These are phyloP conservation scores for Colletotrichum tamarilloi DNA, from an alignment of 2,329 filamentous ascomycete species.

Conservation along the genomic window DNA sequence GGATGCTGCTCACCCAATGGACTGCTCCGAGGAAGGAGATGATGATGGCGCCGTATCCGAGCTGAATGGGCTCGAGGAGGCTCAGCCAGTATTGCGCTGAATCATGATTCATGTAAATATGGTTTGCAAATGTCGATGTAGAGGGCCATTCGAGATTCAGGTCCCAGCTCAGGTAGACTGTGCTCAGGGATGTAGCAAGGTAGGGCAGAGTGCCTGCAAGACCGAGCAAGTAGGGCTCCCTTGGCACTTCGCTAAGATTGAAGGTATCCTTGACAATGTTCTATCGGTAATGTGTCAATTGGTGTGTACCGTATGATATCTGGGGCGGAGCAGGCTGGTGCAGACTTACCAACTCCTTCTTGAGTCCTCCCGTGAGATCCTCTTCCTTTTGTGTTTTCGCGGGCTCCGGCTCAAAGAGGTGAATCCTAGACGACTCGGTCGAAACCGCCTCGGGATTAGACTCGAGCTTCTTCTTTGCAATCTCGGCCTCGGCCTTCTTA, in stretches of 20 bases:
- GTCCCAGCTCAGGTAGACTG: slow-evolving; percentile 84
- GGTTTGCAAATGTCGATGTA: slow-evolving; percentile 74
- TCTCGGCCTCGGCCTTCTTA: slow-evolving; percentile 64
- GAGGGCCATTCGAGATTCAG: slow-evolving; percentile 75
- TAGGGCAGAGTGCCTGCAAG: slow-evolving; percentile 87
- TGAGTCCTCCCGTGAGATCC: slow-evolving; percentile 49
- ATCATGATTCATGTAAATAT: slow-evolving; percentile 73
- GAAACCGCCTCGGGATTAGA: slow-evolving; percentile 71
- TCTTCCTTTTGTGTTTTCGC: slow-evolving; percentile 36
- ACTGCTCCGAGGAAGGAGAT: slow-evolving; percentile 94
- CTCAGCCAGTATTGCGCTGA: slow-evolving; percentile 78
- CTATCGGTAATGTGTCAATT: slow-evolving; percentile 49
- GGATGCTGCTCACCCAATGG: slow-evolving; percentile 74
- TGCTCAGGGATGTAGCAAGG: slow-evolving; percentile 83
- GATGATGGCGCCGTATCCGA: slow-evolving; percentile 92
- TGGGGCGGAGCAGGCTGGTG: slow-evolving; percentile 29
- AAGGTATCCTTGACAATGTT: slow-evolving; percentile 77
- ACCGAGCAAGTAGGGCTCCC: slow-evolving; percentile 75
- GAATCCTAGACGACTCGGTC: slow-evolving; percentile 64
- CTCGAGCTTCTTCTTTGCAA: slow-evolving; percentile 66
- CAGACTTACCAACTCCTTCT: slow-evolving; percentile 65
- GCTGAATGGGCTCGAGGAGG: slow-evolving; percentile 85
- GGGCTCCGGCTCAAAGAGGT: slow-evolving; percentile 56
- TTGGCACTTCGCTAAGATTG: slow-evolving; percentile 71
- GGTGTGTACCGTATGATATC: too few species aligned